These are phyloP conservation scores for Biscutella laevigata DNA, from an alignment of 441 rosid genomes.

Conservation along the genomic window DNA sequence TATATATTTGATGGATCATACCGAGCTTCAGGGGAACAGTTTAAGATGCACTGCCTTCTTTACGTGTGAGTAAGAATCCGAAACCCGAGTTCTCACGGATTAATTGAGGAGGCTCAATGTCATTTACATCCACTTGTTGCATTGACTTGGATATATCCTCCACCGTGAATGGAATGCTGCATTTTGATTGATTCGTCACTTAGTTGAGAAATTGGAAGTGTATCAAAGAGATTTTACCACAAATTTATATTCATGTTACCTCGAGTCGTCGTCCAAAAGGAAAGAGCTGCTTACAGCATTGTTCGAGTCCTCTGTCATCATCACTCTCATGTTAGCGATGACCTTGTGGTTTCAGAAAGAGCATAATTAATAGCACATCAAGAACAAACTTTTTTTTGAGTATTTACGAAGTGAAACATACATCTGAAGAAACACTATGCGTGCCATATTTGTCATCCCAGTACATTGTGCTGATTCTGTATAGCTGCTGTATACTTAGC, in stretches of 20 bases:
- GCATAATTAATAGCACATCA: not conserved
- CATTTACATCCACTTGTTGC: constrained; percentile 77
- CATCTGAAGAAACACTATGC: constrained; percentile 87
- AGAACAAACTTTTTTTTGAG: too few relatives aligned
- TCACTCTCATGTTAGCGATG: constrained; percentile 78
- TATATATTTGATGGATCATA: constrained; percentile 10
- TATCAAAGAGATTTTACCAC: not conserved
- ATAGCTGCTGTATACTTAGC: constrained; percentile 88
- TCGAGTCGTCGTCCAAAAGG: constrained; percentile 86
- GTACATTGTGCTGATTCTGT: constrained; percentile 93
- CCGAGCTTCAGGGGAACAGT: not conserved
- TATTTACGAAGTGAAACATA: too few relatives aligned
- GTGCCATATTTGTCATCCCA: constrained; percentile 99
- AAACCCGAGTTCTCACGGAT: constrained; percentile 83
- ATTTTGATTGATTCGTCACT: constrained; percentile 9
- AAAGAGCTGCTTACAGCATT: constrained; percentile 91
- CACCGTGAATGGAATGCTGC: constrained; percentile 90
- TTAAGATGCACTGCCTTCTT: constrained; percentile 36
- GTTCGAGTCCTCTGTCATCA: constrained; percentile 93
- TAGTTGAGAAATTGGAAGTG: constrained; percentile 8
- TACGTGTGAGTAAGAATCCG: constrained; percentile 69
- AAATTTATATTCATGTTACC: constrained; percentile 33
- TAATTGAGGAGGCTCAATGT: constrained; percentile 71
- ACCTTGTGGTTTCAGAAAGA: constrained; percentile 41
- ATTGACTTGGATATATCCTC: constrained; percentile 94